Conservation (phyloP, 1,284 basidiomycete genomes). For the Ustanciosporium gigantosporum region DNA sequence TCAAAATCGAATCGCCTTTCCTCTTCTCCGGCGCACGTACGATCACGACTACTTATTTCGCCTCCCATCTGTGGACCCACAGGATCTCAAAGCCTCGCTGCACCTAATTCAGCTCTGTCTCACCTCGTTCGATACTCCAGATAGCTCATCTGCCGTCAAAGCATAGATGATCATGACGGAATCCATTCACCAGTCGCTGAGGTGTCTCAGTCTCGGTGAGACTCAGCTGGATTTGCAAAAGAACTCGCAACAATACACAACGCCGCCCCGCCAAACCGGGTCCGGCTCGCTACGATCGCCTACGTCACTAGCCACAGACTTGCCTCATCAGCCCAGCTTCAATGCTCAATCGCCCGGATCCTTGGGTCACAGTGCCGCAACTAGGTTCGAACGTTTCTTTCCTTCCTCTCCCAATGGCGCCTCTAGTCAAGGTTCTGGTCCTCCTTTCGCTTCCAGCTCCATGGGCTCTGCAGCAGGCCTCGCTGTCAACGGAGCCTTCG, state of each 20-base stretch:
- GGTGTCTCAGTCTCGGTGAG: slow-evolving; percentile 22
- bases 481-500: slow-evolving; percentile 38
- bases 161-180: slow-evolving; percentile 27
- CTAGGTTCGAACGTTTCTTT: slow-evolving; percentile 55
- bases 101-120: too few relatives aligned
- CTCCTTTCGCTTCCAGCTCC: slow-evolving; percentile 26
- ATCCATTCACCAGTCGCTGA: slow-evolving; percentile 29
- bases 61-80: too few relatives aligned
- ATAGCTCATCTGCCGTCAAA: too few relatives aligned
- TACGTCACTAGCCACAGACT: slow-evolving; percentile 14
- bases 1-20: too few relatives aligned
- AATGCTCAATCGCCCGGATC: slow-evolving; percentile 6
- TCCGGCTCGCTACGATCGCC: slow-evolving; percentile 27
- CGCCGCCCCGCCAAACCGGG: slow-evolving; percentile 15
- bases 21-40: too few relatives aligned
- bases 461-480: slow-evolving; percentile 29
- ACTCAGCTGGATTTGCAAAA: slow-evolving; percentile 23
- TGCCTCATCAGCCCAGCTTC: slow-evolving; percentile 20
- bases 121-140: too few relatives aligned
- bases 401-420: slow-evolving; percentile 26
- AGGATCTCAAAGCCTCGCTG: too few relatives aligned
- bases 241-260: slow-evolving; percentile 10
- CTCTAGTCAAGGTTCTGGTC: slow-evolving; percentile 19
- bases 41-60: too few relatives aligned
- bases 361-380: slow-evolving; percentile 40